These are phyloP conservation scores for Cladosporium velox DNA, from an alignment of 2,329 filamentous ascomycete species.

Conservation along the genomic window DNA sequence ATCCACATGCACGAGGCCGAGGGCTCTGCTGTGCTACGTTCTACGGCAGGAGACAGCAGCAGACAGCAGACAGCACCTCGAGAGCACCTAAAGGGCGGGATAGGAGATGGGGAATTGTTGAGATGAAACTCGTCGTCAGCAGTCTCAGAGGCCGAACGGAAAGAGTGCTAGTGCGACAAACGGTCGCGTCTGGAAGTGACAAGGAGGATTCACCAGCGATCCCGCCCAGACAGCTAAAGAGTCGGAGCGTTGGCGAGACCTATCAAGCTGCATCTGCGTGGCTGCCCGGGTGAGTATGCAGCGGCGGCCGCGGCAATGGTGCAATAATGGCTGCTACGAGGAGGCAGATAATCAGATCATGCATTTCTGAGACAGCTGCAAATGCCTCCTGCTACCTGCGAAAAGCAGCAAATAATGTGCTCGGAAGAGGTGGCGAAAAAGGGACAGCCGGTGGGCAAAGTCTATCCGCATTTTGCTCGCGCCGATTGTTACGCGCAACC, in stretches of 20 bases:
- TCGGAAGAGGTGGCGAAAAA: neutral
- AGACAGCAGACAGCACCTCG: neutral
- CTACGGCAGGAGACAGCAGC: neutral
- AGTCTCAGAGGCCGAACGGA: conserved; percentile 1
- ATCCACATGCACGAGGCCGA: conserved; percentile 3
- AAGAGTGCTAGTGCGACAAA: conserved; percentile 3
- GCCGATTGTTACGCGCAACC: neutral
- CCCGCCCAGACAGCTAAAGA: neutral
- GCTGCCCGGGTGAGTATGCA: neutral
- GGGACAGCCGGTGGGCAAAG: neutral
- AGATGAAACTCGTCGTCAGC: conserved; percentile 18
- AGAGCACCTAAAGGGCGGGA: neutral
- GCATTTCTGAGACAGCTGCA: neutral
- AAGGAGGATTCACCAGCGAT: neutral
- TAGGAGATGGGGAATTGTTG: conserved; percentile 1
- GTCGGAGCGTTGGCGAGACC: conserved; percentile 7
- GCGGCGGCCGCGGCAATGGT: neutral
- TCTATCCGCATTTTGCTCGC: conserved; percentile 1
- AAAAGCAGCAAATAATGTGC: neutral
- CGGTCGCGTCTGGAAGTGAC: conserved; percentile 2
- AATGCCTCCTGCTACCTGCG: neutral
- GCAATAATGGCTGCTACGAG: neutral
- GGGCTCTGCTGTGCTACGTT: conserved; percentile 2
- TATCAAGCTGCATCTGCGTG: neutral
- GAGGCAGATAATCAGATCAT: neutral